Evolutionary conservation across 169 alveolate genomes (phyloP).

Genomic region (Cryptosporidium felis): DNA sequence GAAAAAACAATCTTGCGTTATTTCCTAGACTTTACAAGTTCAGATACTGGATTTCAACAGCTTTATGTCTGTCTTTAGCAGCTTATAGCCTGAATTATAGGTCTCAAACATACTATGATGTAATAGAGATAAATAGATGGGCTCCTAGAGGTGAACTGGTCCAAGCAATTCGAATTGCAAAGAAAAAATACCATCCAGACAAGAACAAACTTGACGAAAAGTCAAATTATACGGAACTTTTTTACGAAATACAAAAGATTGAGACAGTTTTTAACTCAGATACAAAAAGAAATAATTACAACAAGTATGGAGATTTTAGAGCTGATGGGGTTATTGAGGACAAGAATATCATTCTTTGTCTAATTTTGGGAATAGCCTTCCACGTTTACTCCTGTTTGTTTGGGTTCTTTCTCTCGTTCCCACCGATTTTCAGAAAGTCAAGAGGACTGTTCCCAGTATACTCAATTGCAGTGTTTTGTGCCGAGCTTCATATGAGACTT

Average conservation of each 20-base stretch:
- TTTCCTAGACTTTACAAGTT: constrained; percentile 26
- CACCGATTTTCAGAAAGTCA: constrained; percentile 43
- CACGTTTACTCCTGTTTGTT: constrained; percentile 51
- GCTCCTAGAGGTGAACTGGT: constrained; percentile 45
- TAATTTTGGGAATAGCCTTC: constrained; percentile 40
- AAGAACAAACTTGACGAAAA: constrained; percentile 41
- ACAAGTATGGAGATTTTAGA: constrained; percentile 64
- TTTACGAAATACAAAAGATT: constrained; percentile 57
- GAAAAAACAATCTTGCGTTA: background rate
- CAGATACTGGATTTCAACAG: background rate
- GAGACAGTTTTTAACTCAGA: constrained; percentile 60
- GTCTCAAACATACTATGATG: constrained; percentile 25
- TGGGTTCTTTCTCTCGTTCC: constrained; percentile 56
- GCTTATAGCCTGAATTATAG: background rate
- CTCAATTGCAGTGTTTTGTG: constrained; percentile 55
- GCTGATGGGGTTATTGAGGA: constrained; percentile 56
- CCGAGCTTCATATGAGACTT: constrained; percentile 62
- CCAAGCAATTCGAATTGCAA: constrained; percentile 57
- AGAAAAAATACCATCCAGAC: constrained; percentile 66
- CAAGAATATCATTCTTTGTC: constrained; percentile 42
- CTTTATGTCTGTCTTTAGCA: background rate
- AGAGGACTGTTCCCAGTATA: constrained; percentile 60
- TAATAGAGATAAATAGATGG: constrained; percentile 52
- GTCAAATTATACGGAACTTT: constrained; percentile 1
- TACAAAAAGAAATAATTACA: constrained; percentile 44